Base-by-base conservation (phyloP, 805 yeast genomes). In the Diddensiella transvaalensis region DNA sequence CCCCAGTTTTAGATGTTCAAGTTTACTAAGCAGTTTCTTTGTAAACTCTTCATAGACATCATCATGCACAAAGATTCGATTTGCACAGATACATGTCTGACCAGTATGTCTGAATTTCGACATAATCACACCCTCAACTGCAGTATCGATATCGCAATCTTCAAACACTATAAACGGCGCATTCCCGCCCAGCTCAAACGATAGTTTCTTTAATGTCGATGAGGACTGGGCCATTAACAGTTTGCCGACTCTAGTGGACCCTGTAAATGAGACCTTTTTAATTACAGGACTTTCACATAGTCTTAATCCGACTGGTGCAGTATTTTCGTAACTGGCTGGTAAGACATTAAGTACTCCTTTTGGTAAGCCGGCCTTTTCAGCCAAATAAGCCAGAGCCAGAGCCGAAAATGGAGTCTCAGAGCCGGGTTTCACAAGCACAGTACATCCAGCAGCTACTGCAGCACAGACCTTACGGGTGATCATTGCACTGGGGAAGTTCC, bases 401-500 rank as follows among this genome's bases (percentile, higher is more conserved):
- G 89, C 87, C 13, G 84, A 71, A 51, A 82, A 70, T 24, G 95
- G 93, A 22, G 93, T 85, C 62, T 82, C 87, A 2, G 78, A 69
- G 10, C 87, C 90, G 1, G 93, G 93, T 64, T 84, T 85, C 53
- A 85, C 71, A 2, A 85, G 86, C 2, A 83, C 69, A 3, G 91
- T 79, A 64, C 90, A 85, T 2, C 93, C 95, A 17, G 85, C 86
- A 13, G 91, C 90, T 19, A 83, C 58, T 1, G 87, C 87, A 23
- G 90, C 88, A 22, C 83, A 89, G 43, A 80, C 66, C 60, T 83
- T 84, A 55, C 89, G 71, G 2, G 87, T 76, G 50, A 82, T 80
- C 87, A 83, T 83, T 17, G 89, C 87, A 22, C 79, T 66, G 3
- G 93, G 93, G 65, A 85, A 85, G 65, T 86, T 85, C 91, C 91